Conservation (phyloP, 768 basidiomycete genomes). For the Rhodotorula taiwanensis region DNA sequence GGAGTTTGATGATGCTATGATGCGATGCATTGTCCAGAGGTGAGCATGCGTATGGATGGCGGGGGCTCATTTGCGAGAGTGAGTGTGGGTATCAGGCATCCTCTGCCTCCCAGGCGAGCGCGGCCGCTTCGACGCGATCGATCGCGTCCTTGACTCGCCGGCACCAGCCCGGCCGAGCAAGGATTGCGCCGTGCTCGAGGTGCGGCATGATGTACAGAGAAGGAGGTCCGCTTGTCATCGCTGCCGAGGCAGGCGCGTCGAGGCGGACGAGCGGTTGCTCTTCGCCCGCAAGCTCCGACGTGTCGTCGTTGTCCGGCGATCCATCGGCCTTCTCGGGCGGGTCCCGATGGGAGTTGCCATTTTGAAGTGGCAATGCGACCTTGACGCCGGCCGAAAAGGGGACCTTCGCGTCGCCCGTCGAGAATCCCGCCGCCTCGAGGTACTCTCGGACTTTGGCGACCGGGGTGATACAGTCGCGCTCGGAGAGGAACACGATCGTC, state of each 20-base stretch:
- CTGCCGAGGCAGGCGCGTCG: neutral
- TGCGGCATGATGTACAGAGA: constrained; percentile 17
- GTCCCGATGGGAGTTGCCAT: neutral
- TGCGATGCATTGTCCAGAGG: too few relatives aligned
- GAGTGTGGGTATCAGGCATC: neutral
- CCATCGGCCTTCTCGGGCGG: neutral
- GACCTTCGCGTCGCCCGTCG: neutral
- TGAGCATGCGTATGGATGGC: too few relatives aligned
- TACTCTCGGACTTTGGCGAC: constrained; percentile 8
- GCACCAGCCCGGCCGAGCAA: constrained; percentile 6
- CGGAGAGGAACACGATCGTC: constrained; percentile 21
- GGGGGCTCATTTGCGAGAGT: too few relatives aligned
- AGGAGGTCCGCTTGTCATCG: neutral
- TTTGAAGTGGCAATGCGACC: too few relatives aligned
- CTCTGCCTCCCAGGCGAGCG: constrained; percentile 5
- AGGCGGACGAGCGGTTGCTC: neutral
- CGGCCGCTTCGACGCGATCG: constrained; percentile 7
- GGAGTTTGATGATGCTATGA: too few relatives aligned
- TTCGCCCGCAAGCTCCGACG: too few relatives aligned
- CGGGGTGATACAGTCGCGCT: constrained; percentile 28
- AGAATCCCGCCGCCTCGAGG: constrained; percentile 12
- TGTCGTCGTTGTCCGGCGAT: neutral
- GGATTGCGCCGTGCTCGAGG: constrained; percentile 26
- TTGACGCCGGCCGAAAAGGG: neutral
- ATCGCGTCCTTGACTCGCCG: constrained; percentile 13